phyloP scores from a whole-genome alignment of 306 rosid species.

The Fagus crenata region DNA sequence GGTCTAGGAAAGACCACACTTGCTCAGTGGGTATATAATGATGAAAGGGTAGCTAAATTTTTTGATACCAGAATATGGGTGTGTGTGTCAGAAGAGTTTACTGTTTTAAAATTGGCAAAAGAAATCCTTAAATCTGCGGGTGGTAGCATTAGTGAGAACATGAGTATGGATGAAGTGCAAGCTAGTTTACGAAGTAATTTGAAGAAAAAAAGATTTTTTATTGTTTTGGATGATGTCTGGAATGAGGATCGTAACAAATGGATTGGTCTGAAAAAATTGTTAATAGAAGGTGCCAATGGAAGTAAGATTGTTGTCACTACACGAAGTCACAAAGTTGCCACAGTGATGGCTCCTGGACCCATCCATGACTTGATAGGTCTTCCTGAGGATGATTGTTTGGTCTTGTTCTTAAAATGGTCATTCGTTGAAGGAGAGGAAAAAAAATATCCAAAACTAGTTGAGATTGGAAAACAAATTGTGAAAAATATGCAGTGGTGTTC shows the following conservation, averaged over 20 bases:
- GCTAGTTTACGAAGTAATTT: slow-evolving; percentile 2
- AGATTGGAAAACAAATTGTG: slow-evolving; percentile 24
- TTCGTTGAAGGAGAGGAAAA: neutral
- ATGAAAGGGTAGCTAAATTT: neutral
- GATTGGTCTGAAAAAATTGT: slow-evolving; percentile 17
- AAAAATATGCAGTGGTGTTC: slow-evolving; percentile 31
- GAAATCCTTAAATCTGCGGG: slow-evolving; percentile 4
- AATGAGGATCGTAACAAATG: slow-evolving; percentile 35
- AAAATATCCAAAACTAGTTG: slow-evolving; percentile 23
- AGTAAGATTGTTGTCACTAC: slow-evolving; percentile 43
- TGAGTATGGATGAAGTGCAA: neutral
- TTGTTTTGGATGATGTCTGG: slow-evolving; percentile 53
- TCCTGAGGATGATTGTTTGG: slow-evolving; percentile 39
- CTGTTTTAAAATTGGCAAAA: slow-evolving; percentile 3
- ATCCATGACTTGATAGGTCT: slow-evolving; percentile 23
- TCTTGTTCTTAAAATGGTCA: slow-evolving; percentile 33
- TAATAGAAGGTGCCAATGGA: slow-evolving; percentile 33
- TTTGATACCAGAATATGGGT: slow-evolving; percentile 26
- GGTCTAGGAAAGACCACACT: slow-evolving; percentile 38
- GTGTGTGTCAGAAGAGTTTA: slow-evolving; percentile 17
- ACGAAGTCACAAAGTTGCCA: slow-evolving; percentile 27
- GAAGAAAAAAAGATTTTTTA: slow-evolving; percentile 13
- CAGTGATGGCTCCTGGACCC: slow-evolving; percentile 11
- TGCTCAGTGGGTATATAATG: slow-evolving; percentile 33
- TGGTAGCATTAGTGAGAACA: neutral